phyloP scores from a whole-genome alignment of 108 stramenopile genomes.

The Skeletonema menzelii region DNA sequence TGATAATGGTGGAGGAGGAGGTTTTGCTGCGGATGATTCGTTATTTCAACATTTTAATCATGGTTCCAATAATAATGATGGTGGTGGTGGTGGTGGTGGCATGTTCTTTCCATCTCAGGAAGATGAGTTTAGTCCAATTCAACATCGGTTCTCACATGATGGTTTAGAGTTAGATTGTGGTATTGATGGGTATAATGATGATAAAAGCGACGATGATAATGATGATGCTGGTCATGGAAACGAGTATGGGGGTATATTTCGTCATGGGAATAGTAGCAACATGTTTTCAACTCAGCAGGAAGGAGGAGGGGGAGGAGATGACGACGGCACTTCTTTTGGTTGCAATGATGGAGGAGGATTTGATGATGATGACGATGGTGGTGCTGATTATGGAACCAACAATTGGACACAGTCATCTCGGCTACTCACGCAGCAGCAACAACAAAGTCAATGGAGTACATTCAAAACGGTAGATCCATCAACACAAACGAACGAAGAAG shows the following conservation, averaged over 20 bases:
- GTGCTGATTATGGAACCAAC: constrained; percentile 3
- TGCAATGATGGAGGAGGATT: background rate
- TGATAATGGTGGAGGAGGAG: no score
- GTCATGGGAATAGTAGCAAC: no score
- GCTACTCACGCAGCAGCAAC: background rate
- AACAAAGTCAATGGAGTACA: constrained; percentile 30
- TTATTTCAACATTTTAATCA: no score
- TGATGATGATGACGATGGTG: constrained; percentile 5
- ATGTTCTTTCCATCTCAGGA: no score
- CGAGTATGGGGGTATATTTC: no score
- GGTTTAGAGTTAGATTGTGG: no score
- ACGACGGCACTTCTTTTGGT: background rate
- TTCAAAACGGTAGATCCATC: constrained; percentile 34
- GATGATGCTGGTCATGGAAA: background rate
- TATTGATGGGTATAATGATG: background rate
- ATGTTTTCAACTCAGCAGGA: background rate
- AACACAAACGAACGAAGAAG: constrained; percentile 14
- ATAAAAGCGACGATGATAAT: background rate
- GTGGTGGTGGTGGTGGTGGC: background rate
- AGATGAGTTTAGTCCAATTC: no score
- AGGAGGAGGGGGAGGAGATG: background rate
- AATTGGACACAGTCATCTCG: background rate
- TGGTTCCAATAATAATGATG: background rate
- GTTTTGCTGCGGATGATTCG: no score
- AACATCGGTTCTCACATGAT: no score